Percentiles rank a stretch among this genome's conserved stretches.
Conservation (phyloP, 371 early-diverging fungal species). For the Rhizopus arrhizus region DNA sequence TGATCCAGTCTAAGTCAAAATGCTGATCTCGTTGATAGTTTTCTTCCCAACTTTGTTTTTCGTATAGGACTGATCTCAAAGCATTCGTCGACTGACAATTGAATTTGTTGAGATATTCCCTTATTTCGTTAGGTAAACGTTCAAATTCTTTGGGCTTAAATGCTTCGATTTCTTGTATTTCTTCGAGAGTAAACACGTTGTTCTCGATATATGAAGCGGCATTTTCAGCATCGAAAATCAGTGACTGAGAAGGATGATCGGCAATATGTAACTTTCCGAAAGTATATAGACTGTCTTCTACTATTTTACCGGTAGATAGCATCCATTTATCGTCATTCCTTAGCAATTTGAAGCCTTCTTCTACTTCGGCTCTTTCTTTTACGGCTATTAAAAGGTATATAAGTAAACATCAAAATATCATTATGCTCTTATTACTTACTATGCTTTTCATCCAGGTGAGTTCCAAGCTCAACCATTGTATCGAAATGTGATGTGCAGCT, state of each 20-base stretch:
- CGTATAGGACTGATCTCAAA: slow-evolving; percentile 14
- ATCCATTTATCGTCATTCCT: slow-evolving; percentile 12
- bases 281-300: slow-evolving; percentile 11
- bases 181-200: slow-evolving; percentile 17
- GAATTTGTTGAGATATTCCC: slow-evolving; percentile 25
- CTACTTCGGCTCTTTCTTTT: slow-evolving; percentile 15
- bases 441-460: slow-evolving; percentile 16
- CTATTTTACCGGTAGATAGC: slow-evolving; percentile 19
- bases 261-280: slow-evolving; percentile 21
- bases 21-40: slow-evolving; percentile 18
- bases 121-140: slow-evolving; percentile 16
- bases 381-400: slow-evolving; percentile 13
- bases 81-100: slow-evolving; percentile 19
- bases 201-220: slow-evolving; percentile 17
- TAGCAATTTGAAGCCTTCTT: slow-evolving; percentile 5
- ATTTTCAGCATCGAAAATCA: slow-evolving; percentile 21
- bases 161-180: slow-evolving; percentile 20
- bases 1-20: slow-evolving; percentile 28
- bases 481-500: slow-evolving; percentile 20
- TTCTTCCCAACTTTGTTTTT: slow-evolving; percentile 25
- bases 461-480: slow-evolving; percentile 16
- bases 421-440: slow-evolving; percentile 17
- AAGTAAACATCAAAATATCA: slow-evolving; percentile 5
- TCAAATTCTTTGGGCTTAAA: slow-evolving; percentile 8
- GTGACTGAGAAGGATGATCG: slow-evolving; percentile 22